Percentiles rank a stretch among this genome's conserved stretches.
Conservation (phyloP, 2,329 filamentous ascomycete species). For the Claviceps pazoutovae region DNA sequence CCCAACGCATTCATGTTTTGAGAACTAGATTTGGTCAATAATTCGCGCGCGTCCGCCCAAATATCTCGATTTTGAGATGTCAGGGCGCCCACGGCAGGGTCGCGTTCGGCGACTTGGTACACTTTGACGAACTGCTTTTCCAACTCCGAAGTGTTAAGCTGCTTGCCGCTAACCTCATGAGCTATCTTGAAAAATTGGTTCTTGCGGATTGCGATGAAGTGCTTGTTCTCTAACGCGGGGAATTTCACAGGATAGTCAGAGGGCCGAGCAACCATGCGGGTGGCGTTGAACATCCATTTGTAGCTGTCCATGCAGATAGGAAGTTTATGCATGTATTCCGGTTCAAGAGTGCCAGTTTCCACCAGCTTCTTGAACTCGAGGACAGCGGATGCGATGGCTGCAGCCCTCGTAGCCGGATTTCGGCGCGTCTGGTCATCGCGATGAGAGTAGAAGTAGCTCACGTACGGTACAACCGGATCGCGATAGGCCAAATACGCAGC, state of each 20-base stretch:
- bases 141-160: conserved; percentile 78
- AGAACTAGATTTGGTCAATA: conserved; percentile 61
- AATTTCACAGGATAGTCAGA: conserved; percentile 78
- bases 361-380: conserved; percentile 94
- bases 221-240: conserved; percentile 58
- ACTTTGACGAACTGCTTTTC: conserved; percentile 79
- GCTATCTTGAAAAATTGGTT: conserved; percentile 94
- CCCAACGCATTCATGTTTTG: conserved; percentile 67
- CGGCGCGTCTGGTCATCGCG: conserved; percentile 79
- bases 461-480: conserved; percentile 92
- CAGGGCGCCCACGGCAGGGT: conserved; percentile 65
- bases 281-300: conserved; percentile 97
- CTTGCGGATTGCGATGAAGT: conserved; percentile 83
- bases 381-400: conserved; percentile 71
- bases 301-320: conserved; percentile 98
- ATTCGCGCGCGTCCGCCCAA: conserved; percentile 72
- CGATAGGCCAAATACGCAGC: conserved; percentile 84
- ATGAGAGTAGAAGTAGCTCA: conserved; percentile 99
- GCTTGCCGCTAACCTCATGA: conserved; percentile 67
- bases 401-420: conserved; percentile 83
- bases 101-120: conserved; percentile 60
- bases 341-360: conserved; percentile 69
- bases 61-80: conserved; percentile 89
- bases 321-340: conserved; percentile 96
- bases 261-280: conserved; percentile 68